Evolutionary conservation across 306 rosid genomes (phyloP).

Genomic region (Dicorynia guianensis): DNA sequence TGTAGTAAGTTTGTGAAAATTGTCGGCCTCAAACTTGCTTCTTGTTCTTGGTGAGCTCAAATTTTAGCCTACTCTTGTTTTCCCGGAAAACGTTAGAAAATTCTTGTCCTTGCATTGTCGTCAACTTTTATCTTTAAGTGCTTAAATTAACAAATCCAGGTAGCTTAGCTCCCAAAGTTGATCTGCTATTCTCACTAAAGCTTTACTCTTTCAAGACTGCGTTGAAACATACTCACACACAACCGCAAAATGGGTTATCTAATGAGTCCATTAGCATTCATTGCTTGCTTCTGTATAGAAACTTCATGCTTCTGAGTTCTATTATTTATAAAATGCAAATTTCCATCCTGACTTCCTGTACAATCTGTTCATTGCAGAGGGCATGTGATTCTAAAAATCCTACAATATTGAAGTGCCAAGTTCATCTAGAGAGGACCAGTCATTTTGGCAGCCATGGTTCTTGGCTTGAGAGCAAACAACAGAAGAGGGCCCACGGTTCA

Average conservation of each 20-base stretch:
- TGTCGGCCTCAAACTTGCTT: conserved; percentile 24
- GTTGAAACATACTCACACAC: neutral
- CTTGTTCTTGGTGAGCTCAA: conserved; percentile 14
- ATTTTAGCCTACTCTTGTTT: conserved; percentile 17
- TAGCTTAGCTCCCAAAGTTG: conserved; percentile 23
- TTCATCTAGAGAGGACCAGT: conserved; percentile 28
- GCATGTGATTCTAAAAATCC: conserved; percentile 39
- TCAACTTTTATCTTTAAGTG: conserved; percentile 3
- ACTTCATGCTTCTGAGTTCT: conserved; percentile 18
- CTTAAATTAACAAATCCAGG: conserved; percentile 23
- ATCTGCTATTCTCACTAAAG: conserved; percentile 6
- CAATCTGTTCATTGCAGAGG: conserved; percentile 40
- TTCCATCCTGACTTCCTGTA: conserved; percentile 25
- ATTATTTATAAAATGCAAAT: conserved; percentile 31
- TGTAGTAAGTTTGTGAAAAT: neutral
- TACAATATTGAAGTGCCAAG: conserved; percentile 43
- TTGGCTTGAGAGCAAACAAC: conserved; percentile 72
- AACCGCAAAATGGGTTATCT: neutral
- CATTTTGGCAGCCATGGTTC: conserved; percentile 56
- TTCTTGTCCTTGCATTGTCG: conserved; percentile 16
- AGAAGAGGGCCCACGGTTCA: conserved; percentile 64
- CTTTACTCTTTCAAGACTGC: conserved; percentile 20
- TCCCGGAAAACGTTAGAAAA: neutral
- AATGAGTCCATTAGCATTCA: neutral
- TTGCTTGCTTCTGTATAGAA: neutral